Evolutionary conservation across 2,329 filamentous ascomycete genomes (phyloP).

Genomic region (Alternaria tenuissima): DNA sequence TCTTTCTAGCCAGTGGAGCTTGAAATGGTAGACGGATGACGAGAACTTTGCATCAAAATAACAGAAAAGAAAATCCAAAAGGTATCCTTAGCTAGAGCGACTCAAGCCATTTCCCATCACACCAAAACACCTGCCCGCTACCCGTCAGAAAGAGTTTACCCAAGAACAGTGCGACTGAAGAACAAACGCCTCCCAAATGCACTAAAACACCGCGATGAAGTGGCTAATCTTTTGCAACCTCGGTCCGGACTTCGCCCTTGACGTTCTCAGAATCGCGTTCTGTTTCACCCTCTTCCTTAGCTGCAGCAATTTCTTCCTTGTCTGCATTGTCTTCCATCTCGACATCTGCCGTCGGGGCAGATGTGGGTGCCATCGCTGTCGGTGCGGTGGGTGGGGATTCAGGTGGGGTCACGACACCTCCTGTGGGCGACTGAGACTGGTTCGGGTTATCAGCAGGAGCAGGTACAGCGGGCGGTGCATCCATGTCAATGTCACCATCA

Average conservation of each 20-base stretch:
- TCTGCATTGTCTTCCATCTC: conserved; percentile 41
- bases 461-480: conserved; percentile 31
- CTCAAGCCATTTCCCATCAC: conserved; percentile 18
- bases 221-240: conserved; percentile 36
- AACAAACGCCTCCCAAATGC: conserved; percentile 24
- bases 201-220: background rate
- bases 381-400: conserved; percentile 41
- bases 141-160: conserved; percentile 7
- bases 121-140: conserved; percentile 27
- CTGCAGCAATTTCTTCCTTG: conserved; percentile 28
- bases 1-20: background rate
- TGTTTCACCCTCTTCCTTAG: conserved; percentile 37
- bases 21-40: background rate
- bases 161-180: conserved; percentile 11
- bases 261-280: conserved; percentile 42
- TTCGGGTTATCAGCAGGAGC: conserved; percentile 23
- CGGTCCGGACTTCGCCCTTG: conserved; percentile 42
- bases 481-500: conserved; percentile 51
- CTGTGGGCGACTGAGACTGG: conserved; percentile 41
- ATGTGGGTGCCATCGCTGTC: conserved; percentile 24
- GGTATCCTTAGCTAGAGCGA: conserved; percentile 22
- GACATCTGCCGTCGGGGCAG: conserved; percentile 36
- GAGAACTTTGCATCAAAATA: conserved; percentile 1
- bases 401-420: conserved; percentile 47
- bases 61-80: conserved; percentile 17